phyloP scores from a whole-genome alignment of 228 moss, liverwort and hornwort species.

The Sphagnum fallax region DNA sequence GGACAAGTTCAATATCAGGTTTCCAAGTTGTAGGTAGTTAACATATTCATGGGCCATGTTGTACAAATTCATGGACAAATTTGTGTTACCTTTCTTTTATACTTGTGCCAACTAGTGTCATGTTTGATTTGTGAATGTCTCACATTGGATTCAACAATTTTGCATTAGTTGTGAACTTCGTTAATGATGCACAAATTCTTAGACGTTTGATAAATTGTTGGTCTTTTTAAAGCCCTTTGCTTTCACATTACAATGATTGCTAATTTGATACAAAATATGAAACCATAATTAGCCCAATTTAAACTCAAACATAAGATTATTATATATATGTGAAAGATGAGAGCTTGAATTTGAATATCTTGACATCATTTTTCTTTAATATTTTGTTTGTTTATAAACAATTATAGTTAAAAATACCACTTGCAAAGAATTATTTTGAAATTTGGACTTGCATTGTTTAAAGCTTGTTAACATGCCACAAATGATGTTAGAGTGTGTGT shows the following conservation, averaged over 20 bases:
- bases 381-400: not conserved
- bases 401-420: too few species aligned
- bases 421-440: not conserved
- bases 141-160: not conserved
- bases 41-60: not conserved
- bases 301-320: not conserved
- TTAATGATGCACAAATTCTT: not conserved
- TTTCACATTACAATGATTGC: not conserved
- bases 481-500: too few species aligned
- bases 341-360: too few species aligned
- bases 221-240: not conserved
- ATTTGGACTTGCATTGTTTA: not conserved
- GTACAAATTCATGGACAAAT: not conserved
- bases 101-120: not conserved
- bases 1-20: too few species aligned
- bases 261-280: not conserved
- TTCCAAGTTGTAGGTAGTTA: too few species aligned
- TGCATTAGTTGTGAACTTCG: not conserved
- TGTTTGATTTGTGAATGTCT: not conserved
- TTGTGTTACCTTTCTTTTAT: not conserved
- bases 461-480: not conserved
- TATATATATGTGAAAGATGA: not conserved
- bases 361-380: not conserved
- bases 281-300: not conserved
- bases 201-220: not conserved